Evolutionary conservation across 805 yeast genomes (phyloP).

Genomic region (Cyberlindnera maritima): DNA sequence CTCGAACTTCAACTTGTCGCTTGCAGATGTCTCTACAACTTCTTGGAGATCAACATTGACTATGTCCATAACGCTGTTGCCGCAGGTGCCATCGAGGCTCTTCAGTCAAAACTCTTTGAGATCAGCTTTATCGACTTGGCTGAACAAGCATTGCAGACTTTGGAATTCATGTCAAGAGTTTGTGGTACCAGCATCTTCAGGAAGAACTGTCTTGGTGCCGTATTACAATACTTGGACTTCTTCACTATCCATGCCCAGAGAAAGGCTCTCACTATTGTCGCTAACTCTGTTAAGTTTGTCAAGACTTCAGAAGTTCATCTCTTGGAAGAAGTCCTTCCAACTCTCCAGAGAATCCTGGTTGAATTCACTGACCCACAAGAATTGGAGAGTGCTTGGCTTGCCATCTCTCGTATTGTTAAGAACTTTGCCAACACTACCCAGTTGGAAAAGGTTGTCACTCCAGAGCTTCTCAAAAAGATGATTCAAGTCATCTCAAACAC

Average conservation of each 20-base stretch:
- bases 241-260: conserved; percentile 87
- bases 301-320: conserved; percentile 41
- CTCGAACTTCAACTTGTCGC: conserved; percentile 81
- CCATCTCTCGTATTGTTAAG: conserved; percentile 55
- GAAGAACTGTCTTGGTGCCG: conserved; percentile 61
- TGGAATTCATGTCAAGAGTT: conserved; percentile 61
- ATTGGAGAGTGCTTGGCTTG: conserved; percentile 62
- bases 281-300: conserved; percentile 60
- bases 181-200: conserved; percentile 50
- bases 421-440: conserved; percentile 45
- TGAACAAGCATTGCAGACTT: conserved; percentile 81
- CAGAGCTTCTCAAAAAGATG: conserved; percentile 35
- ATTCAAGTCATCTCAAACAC: conserved; percentile 27
- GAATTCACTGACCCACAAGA: conserved; percentile 57
- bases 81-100: conserved; percentile 61
- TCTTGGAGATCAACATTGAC: conserved; percentile 71
- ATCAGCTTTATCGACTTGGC: conserved; percentile 86
- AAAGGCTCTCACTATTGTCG: conserved; percentile 69
- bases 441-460: conserved; percentile 43
- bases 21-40: conserved; percentile 78
- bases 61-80: conserved; percentile 59
- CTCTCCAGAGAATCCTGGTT: conserved; percentile 50
- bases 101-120: conserved; percentile 65
- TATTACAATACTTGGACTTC: conserved; percentile 77
- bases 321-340: conserved; percentile 56